Evolutionary conservation across 2,329 filamentous ascomycete species (phyloP), one percentile per base, ranked within the genome.

Genomic region (Pseudogymnoascus sp.): DNA sequence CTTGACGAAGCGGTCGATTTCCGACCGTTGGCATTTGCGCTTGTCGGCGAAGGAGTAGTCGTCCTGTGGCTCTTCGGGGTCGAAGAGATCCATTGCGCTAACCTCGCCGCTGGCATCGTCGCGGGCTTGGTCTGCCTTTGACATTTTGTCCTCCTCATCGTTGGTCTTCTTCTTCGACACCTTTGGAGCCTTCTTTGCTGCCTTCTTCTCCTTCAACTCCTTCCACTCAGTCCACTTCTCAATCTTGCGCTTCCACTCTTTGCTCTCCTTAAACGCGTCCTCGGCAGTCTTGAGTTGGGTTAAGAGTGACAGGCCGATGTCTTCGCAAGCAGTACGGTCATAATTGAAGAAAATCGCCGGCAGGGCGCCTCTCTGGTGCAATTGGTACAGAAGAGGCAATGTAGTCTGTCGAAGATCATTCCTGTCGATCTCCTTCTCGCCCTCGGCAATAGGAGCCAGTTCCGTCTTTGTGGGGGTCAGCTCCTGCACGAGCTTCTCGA

Each of bases 301-400:
- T 1, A 87, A 71, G 0, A 92, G 68, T 0, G 74, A 69, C 23
- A 72, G 67, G 25, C 83, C 81, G 28, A 88, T 81, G 8, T 73
- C 71, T 72, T 91, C 88, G 68, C 90, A 93, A 31, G 77, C 73
- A 1, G 73, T 72, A 58, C 88, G 84, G 66, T 92, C 87, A 67
- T 90, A 93, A 70, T 90, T 90, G 78, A 93, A 93, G 1, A 92
- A 73, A 11, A 93, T 85, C 0, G 87, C 89, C 0, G 89, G 90
- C 0, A 93, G 78, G 0, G 87, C 88, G 62, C 84, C 81, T 62
- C 85, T 82, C 14, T 79, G 76, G 59, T 90, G 82, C 0, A 92
- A 77, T 33, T 85, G 80, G 14, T 76, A 79, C 0, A 88, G 76
- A 31, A 90, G 74, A 1, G 84, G 80, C 16, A 89, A 74, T 2